Conservation (phyloP, 2,329 filamentous ascomycete genomes). For the Venturia oleaginea region DNA sequence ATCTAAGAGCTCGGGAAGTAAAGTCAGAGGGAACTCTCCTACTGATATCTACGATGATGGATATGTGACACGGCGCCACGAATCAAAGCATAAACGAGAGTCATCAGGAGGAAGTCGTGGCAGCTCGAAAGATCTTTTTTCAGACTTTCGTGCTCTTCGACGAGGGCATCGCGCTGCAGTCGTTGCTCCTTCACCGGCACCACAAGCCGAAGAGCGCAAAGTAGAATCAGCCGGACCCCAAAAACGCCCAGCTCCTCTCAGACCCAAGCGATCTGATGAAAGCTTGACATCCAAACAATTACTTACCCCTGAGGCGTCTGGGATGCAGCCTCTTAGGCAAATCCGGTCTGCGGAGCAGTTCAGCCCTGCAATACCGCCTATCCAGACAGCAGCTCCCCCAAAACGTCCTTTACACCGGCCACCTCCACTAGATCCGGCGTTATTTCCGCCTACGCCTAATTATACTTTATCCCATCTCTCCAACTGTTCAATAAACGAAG, state of each 20-base stretch:
- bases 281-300: not conserved
- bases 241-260: conserved; percentile 9
- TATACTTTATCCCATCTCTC: not conserved
- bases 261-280: conserved; percentile 13
- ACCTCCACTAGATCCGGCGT: not conserved
- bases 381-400: not conserved
- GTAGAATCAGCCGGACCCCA: not conserved
- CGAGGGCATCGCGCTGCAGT: conserved; percentile 9
- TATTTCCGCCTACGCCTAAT: not conserved
- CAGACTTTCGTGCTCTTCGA: conserved; percentile 6
- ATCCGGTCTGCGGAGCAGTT: conserved; percentile 8
- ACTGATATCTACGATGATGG: not conserved
- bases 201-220: not conserved
- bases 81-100: not conserved
- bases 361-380: not conserved
- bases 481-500: not conserved
- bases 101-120: not conserved
- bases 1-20: conserved; percentile 4
- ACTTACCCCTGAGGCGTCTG: not conserved
- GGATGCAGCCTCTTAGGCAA: conserved; percentile 3
- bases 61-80: not conserved
- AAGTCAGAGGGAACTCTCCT: not conserved
- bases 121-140: conserved; percentile 2
- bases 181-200: not conserved
- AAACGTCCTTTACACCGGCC: not conserved